Conservation (phyloP, 2,329 filamentous ascomycete species). For the Shiraia sp. region DNA sequence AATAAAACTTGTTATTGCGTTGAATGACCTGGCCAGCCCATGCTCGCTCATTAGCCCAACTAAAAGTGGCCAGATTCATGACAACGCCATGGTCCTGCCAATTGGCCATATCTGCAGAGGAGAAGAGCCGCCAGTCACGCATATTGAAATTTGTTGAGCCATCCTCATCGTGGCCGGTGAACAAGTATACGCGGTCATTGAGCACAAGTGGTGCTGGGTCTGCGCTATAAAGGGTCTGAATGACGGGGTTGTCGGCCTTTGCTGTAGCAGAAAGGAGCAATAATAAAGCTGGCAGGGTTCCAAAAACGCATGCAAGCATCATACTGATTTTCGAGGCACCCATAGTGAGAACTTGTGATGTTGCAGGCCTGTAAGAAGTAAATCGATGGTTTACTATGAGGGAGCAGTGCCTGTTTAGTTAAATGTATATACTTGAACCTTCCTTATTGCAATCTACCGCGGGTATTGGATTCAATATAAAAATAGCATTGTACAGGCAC, state of each 20-base stretch:
- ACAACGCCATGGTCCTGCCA: conserved; percentile 20
- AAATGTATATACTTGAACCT: too few species aligned
- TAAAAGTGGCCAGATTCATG: conserved; percentile 14
- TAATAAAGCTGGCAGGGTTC: background rate
- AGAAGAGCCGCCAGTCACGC: conserved; percentile 17
- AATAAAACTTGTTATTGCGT: conserved; percentile 21
- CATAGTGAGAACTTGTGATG: background rate
- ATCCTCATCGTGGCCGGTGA: conserved; percentile 21
- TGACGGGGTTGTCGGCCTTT: conserved; percentile 17
- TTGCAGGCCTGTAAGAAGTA: too few species aligned
- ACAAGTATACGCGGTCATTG: conserved; percentile 18
- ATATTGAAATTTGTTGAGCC: conserved; percentile 16
- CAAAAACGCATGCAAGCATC: background rate
- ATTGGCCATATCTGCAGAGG: conserved; percentile 18
- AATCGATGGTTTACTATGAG: too few species aligned
- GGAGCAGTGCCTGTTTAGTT: too few species aligned
- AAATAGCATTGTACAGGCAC: too few species aligned
- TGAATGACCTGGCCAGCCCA: conserved; percentile 19
- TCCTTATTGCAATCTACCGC: too few species aligned
- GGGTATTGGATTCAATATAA: too few species aligned
- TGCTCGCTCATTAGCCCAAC: conserved; percentile 14
- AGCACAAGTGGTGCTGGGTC: conserved; percentile 19
- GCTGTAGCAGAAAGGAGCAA: conserved; percentile 1
- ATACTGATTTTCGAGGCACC: background rate
- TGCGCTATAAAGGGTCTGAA: conserved; percentile 17